Evolutionary conservation across 345 rosid genomes (phyloP).

Genomic region (Trapa bicornis): DNA sequence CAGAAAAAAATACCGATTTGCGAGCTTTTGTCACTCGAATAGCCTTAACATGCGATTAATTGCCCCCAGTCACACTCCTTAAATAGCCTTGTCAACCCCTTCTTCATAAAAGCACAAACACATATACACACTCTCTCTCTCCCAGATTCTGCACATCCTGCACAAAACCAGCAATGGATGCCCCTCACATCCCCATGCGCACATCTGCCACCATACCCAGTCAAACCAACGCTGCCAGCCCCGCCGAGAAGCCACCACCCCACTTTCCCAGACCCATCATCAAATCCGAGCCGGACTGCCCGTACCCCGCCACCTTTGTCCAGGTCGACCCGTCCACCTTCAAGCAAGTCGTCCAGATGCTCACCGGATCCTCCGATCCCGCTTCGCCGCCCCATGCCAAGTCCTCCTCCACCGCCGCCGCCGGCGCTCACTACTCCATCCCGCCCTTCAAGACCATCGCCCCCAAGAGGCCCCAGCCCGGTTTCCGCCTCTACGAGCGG

Average conservation of each 20-base stretch:
- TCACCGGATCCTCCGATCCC: constrained; percentile 18
- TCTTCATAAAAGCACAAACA: neutral
- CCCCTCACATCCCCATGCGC: neutral
- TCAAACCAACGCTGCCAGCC: neutral
- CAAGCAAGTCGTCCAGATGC: constrained; percentile 10
- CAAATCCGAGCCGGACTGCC: constrained; percentile 41
- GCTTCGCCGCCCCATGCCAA: too few relatives aligned
- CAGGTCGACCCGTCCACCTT: constrained; percentile 28
- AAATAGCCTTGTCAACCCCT: neutral
- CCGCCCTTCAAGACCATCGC: neutral
- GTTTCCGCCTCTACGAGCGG: constrained; percentile 6
- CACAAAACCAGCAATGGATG: neutral
- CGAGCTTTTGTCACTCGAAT: too few relatives aligned
- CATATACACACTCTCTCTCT: neutral
- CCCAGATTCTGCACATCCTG: too few relatives aligned
- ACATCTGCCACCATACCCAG: neutral
- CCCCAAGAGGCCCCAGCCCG: constrained; percentile 6
- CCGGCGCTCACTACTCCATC: too few relatives aligned
- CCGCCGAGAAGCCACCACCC: constrained; percentile 19
- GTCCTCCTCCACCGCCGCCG: too few relatives aligned
- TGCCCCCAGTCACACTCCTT: neutral
- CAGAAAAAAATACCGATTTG: too few relatives aligned
- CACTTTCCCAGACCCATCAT: constrained; percentile 35
- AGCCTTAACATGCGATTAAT: too few relatives aligned
- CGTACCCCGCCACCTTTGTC: constrained; percentile 32